phyloP scores from a whole-genome alignment of 768 basidiomycete species.

The Phaeolepiota aurea region DNA sequence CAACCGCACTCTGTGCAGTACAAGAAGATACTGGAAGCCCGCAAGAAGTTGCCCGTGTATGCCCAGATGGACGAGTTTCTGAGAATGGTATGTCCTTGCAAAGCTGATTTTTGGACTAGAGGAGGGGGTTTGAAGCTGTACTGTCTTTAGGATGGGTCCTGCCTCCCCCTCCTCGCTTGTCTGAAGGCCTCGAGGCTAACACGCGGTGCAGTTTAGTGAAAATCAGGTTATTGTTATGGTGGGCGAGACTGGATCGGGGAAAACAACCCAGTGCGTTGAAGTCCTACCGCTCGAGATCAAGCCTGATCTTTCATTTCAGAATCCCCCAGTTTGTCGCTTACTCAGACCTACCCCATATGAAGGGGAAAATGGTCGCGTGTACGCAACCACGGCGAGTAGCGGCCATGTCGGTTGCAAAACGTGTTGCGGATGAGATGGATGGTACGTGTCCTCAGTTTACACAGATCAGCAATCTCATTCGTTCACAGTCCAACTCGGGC shows the following conservation, averaged over 20 bases:
- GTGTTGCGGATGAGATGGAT: conserved; percentile 99
- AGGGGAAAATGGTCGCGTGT: conserved; percentile 88
- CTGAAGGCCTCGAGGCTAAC: conserved; percentile 14
- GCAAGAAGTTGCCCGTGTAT: conserved; percentile 88
- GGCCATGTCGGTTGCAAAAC: conserved; percentile 96
- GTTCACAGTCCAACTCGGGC: conserved; percentile 78
- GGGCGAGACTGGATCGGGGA: conserved; percentile 93
- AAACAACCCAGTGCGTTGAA: conserved; percentile 81
- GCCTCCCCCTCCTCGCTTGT: conserved; percentile 18
- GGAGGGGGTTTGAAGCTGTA: conserved; percentile 36
- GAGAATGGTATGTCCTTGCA: conserved; percentile 58
- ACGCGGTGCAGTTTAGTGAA: conserved; percentile 45
- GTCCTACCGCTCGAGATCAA: neutral
- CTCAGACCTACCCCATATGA: conserved; percentile 86
- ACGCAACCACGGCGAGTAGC: conserved; percentile 96
- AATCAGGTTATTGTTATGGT: conserved; percentile 89
- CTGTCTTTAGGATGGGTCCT: conserved; percentile 31
- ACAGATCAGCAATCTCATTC: neutral
- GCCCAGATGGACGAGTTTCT: conserved; percentile 91
- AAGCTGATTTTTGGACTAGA: conserved; percentile 18
- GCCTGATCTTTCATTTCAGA: conserved; percentile 28
- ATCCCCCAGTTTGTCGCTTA: conserved; percentile 96
- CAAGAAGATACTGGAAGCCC: conserved; percentile 73
- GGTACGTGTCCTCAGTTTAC: conserved; percentile 40
- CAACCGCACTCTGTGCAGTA: conserved; percentile 70